These are phyloP conservation scores for Floccularia luteovirens DNA, from an alignment of 768 basidiomycete genomes.

Conservation along the genomic window DNA sequence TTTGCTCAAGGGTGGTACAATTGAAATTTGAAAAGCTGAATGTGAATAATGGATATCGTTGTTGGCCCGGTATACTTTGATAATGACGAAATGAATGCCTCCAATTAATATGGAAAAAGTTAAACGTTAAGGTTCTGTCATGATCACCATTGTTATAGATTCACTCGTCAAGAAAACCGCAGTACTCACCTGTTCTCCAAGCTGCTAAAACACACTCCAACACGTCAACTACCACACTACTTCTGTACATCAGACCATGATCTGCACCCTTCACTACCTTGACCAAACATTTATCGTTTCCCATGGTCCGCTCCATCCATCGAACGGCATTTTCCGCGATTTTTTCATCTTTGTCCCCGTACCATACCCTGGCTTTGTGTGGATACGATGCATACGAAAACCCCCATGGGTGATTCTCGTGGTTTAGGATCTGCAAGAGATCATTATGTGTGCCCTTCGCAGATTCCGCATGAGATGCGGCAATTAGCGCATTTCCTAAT, in stretches of 20 bases:
- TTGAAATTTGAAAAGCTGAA: too few relatives aligned
- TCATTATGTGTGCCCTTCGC: conserved; percentile 88
- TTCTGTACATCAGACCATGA: conserved; percentile 91
- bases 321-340: conserved; percentile 86
- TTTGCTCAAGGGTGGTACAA: too few relatives aligned
- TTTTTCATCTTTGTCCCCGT: conserved; percentile 89
- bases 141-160: too few relatives aligned
- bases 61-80: too few relatives aligned
- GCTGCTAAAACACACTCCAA: conserved; percentile 60
- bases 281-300: conserved; percentile 64
- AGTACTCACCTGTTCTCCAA: conserved; percentile 30
- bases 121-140: too few relatives aligned
- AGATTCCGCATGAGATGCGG: conserved; percentile 93
- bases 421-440: conserved; percentile 86
- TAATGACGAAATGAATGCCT: too few relatives aligned
- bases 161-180: too few relatives aligned
- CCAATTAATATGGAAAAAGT: too few relatives aligned
- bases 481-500: conserved; percentile 85
- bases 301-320: conserved; percentile 89
- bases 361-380: conserved; percentile 80
- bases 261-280: conserved; percentile 84
- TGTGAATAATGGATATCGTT: too few relatives aligned
- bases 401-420: conserved; percentile 83
- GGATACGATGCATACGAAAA: conserved; percentile 81
- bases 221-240: conserved; percentile 79